Conservation (phyloP, 371 early-diverging fungal genomes). For the Basidiobolus meristosporus region DNA sequence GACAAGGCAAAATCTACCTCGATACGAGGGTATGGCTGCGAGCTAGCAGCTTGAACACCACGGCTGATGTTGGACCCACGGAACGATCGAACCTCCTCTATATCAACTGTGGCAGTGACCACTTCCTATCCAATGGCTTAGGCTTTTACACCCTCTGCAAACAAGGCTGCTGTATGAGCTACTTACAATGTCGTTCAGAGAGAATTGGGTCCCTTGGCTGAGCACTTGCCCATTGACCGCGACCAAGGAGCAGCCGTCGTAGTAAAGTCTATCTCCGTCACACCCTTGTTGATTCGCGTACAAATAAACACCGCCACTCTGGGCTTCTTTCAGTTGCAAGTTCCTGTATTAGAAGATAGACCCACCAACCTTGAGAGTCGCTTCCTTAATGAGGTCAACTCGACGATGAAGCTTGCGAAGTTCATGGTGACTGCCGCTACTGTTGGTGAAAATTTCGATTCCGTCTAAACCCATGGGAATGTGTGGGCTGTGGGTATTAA, state of each 20-base stretch:
- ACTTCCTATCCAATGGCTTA: conserved; percentile 47
- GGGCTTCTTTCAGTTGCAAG: neutral
- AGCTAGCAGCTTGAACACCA: conserved; percentile 52
- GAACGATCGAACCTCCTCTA: conserved; percentile 73
- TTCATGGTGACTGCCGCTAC: conserved; percentile 84
- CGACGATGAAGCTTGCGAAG: conserved; percentile 71
- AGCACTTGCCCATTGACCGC: conserved; percentile 77
- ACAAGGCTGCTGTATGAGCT: too few species aligned
- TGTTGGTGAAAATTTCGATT: conserved; percentile 89
- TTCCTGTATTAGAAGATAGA: neutral
- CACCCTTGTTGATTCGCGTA: conserved; percentile 96
- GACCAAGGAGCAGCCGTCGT: conserved; percentile 87
- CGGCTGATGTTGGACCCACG: conserved; percentile 53
- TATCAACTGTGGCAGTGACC: conserved; percentile 73
- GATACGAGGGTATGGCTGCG: conserved; percentile 37
- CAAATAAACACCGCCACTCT: conserved; percentile 82
- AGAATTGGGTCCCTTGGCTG: conserved; percentile 86
- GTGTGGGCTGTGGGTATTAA: conserved; percentile 51
- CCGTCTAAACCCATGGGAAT: conserved; percentile 84
- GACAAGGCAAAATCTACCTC: conserved; percentile 30
- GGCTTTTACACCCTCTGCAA: neutral
- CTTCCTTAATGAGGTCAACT: conserved; percentile 71
- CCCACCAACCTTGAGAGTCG: conserved; percentile 57
- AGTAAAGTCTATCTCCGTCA: conserved; percentile 96
- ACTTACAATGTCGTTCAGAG: conserved; percentile 69